phyloP scores from a whole-genome alignment of 805 yeast genomes.

The Candida endomychidarum region DNA sequence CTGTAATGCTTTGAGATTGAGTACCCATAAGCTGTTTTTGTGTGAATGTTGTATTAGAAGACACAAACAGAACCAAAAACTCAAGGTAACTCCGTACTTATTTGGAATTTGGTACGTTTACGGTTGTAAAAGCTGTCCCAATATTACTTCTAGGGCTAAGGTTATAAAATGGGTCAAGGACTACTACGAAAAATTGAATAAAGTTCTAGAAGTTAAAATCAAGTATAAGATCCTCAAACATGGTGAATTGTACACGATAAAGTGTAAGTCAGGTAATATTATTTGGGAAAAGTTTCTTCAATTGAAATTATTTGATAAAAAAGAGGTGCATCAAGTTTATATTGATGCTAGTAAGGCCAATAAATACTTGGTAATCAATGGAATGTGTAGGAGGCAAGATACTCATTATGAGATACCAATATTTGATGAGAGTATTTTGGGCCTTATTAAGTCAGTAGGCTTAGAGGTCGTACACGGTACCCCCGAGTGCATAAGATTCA shows the following conservation, averaged over 20 bases:
- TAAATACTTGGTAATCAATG: not conserved
- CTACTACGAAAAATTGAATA: constrained; percentile 2
- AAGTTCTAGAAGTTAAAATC: not conserved
- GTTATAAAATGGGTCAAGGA: not conserved
- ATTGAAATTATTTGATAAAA: not conserved
- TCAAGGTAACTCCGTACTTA: constrained; percentile 3
- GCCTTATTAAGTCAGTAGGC: not conserved
- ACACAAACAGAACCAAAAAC: not conserved
- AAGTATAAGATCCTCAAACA: constrained; percentile 2
- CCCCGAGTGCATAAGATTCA: not conserved
- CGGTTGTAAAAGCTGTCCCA: not conserved
- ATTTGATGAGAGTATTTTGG: not conserved
- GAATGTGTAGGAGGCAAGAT: not conserved
- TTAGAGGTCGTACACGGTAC: too few species aligned
- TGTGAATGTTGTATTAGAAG: constrained; percentile 4
- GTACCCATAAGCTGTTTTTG: not conserved
- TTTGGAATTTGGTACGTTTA: constrained; percentile 4
- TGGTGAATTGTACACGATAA: not conserved
- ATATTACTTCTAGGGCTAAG: not conserved
- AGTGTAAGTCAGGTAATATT: not conserved
- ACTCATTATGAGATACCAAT: not conserved
- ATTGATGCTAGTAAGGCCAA: not conserved
- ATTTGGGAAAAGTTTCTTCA: not conserved
- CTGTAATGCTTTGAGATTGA: not conserved
- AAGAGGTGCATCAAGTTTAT: not conserved